A percentile compares a stretch with the other conserved stretches of the same genome.
Conservation (phyloP, 768 basidiomycete genomes). For the Pisolithus orientalis region DNA sequence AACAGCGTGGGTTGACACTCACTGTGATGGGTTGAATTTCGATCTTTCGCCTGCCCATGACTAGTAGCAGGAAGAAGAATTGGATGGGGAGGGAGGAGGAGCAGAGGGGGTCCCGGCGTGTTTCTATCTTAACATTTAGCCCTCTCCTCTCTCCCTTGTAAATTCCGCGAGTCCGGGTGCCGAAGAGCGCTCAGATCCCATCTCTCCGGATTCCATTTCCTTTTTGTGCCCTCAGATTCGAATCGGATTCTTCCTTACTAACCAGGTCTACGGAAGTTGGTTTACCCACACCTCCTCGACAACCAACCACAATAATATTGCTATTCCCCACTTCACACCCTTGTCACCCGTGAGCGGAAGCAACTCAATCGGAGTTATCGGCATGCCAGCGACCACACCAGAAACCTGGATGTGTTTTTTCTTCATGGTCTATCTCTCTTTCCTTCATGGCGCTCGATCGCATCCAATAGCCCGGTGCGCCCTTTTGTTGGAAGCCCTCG, state of each 20-base stretch:
- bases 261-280: too few species aligned
- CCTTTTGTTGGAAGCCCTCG: too few species aligned
- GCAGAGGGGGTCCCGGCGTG: slow-evolving; percentile 20
- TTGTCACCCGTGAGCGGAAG: not conserved
- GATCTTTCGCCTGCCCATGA: slow-evolving; percentile 75
- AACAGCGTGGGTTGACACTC: slow-evolving; percentile 27
- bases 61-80: not conserved
- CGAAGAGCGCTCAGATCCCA: slow-evolving; percentile 13
- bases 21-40: slow-evolving; percentile 79
- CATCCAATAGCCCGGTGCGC: not conserved
- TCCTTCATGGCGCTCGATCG: not conserved
- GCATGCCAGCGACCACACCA: not conserved
- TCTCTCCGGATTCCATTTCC: too few species aligned
- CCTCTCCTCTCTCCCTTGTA: slow-evolving; percentile 23
- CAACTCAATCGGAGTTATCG: not conserved
- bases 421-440: not conserved
- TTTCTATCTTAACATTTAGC: slow-evolving; percentile 21
- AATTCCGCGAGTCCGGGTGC: slow-evolving; percentile 32
- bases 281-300: too few species aligned
- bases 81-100: slow-evolving; percentile 18
- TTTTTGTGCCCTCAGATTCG: too few species aligned
- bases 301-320: too few species aligned
- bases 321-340: not conserved
- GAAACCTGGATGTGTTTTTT: not conserved
- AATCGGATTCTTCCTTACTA: too few species aligned